Evolutionary conservation across 2,329 filamentous ascomycete species (phyloP), one percentile per base, ranked within the genome.

Genomic region (Botrytis porri): DNA sequence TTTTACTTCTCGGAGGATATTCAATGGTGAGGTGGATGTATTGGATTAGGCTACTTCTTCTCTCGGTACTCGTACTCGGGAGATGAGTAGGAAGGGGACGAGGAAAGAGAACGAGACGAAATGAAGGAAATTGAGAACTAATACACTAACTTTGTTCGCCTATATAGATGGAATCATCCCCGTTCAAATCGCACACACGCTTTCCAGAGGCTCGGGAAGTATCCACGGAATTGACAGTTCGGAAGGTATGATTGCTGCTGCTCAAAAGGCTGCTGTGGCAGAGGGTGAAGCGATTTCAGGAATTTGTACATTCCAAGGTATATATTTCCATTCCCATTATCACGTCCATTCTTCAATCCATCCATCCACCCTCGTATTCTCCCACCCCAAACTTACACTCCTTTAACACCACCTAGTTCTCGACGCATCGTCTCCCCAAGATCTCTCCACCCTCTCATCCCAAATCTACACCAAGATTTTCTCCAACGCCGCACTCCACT

Each of bases 401-500:
- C 5, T 5, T 25, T 16, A n/a, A 54, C 22, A n/a, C 5, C 14
- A n/a, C 25, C 12, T 25, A 88, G 86, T 85, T 43, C 71, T 85
- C 73, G 85, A 88, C 78, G 84, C 83, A 54, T 54, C 48, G 10
- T 54, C 48, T 10, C 84, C 83, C 2, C 75, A 14, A 4, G 59
- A 82, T 14, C 80, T 88, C 32, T 39, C 39, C 1, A 66, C n/a
- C 4, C 37, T 71, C 18, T 37, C 70, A 4, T 25, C 45, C 3
- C 81, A 20, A 1, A 72, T 9, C 6, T 85, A 81, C 77, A 81
- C 84, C 75, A 91, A 91, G 78, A 85, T 84, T 77, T 92, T 92
- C 79, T 91, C 88, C 72, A 91, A 91, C 77, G 89, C 89, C 0
- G 89, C 89, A 0, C 83, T 92, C 80, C 79, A 79, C 81, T 92